Base-by-base conservation (phyloP, 2,329 filamentous ascomycete genomes). In the Trichoderma aggressivum region DNA sequence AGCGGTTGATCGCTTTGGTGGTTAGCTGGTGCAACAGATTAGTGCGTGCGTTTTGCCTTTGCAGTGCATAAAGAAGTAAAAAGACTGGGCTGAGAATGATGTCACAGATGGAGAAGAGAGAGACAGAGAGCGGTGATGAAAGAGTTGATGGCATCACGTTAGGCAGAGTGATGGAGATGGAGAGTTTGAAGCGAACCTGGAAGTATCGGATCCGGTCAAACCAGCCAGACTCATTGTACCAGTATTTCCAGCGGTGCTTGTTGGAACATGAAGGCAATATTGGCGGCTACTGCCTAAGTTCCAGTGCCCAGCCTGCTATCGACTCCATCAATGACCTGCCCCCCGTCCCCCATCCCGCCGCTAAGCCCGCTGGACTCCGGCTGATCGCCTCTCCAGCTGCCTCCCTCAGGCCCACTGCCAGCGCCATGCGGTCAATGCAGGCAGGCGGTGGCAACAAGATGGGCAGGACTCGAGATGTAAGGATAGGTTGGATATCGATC, bases 321-420 rank as follows among this genome's bases (percentile, higher is more conserved):
- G 43, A 50, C 43, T 50, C 43, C 43, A 21, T 50, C 43, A n/a
- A 12, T 50, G 43, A 21, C 43, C 43, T 50, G 36, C 43, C 43
- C n/a, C 43, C 43, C 43, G 43, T 26, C 32, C 32, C 62, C 47
- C 62, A 12, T 58, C 64, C 55, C 64, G 55, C 53, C 64, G 55
- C 64, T 68, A 68, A 47, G 53, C 55, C 64, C 64, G 64, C 64
- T 65, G 62, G 43, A 18, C 30, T 34, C 21, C 62, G 43, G 62
- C 62, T 67, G 64, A 67, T 67, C 64, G 64, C 64, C 64, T 67
- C 50, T 47, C 64, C 64, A 68, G 64, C 64, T 60, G 55, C 50
- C 64, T 59, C 26, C 47, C 39, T n/a, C 26, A 16, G 34, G 12
- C 63, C 63, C 50, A 55, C 63, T 58, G 34, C 61, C 61, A 64